Base-by-base conservation (phyloP, 2,329 filamentous ascomycete genomes). In the Fusarium equiseti region DNA sequence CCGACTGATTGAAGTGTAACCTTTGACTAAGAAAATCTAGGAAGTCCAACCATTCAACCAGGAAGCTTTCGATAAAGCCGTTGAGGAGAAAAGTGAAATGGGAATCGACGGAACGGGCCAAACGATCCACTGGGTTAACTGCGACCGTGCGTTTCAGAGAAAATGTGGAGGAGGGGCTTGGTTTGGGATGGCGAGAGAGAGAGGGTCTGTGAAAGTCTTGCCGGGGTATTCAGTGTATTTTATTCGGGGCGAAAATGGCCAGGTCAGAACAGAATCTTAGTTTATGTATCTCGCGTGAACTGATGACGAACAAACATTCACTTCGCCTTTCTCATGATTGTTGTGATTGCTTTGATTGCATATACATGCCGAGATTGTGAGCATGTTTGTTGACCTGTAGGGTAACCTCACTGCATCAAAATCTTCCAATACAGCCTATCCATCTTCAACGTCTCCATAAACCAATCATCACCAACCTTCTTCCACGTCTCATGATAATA, bases 391-490 rank as follows among this genome's bases (percentile, higher is more conserved):
- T n/a, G n/a, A n/a, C n/a, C n/a, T n/a, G n/a, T n/a, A n/a, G n/a
- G n/a, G n/a, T n/a, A n/a, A n/a, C 2, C 3, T 24, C 16, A 32
- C 1, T 38, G 42, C 8, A 6, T 20, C 6, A 57, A 6, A 5
- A 69, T 4, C 48, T 66, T 72, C 66, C 68, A 71, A 20, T 68
- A 72, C 3, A 70, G 10, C 6, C 70, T 63, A 2, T 72, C 59
- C 66, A 72, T 70, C 7, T 24, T 64, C 45, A 70, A 13, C 1
- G 29, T 59, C 11, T 48, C 22, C 59, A 72, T 68, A 0, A 72
- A 70, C 70, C 59, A 72, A 7, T 72, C 69, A 8, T 53, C 49
- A 0, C 63, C 66, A 8, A 60, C 51, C 5, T 63, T 72, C 42
- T 9, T 68, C 66, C 66, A 72, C 0, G 38, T 63, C 26, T 72